Evolutionary conservation across 768 basidiomycete species (phyloP), one percentile per base, ranked within the genome.

Genomic region (Suillus bovinus): DNA sequence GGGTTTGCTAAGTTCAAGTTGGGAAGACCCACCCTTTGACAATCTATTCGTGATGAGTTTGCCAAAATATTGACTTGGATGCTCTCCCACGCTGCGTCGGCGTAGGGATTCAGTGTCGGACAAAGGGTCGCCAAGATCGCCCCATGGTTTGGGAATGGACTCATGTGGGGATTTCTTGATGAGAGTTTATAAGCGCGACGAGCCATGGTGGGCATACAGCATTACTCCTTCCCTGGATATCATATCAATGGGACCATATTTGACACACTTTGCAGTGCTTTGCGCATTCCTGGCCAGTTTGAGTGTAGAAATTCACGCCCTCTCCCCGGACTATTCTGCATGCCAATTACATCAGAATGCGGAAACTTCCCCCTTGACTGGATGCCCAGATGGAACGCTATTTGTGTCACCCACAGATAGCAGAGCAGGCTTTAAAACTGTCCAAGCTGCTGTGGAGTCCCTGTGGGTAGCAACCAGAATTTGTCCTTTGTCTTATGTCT

Each of bases 261-360:
- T 38, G 24, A 17, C 10, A 27, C 24, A 17, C 36, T 22, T 55
- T 17, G 9, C 36, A 17, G 22, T 55, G 36, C 36, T 55, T 4
- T 38, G 24, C 31, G 6, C 56, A 13, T 60, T 61, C 13, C 41
- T 61, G 22, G 36, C 39, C 39, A 14, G 34, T 13, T 34, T 56
- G 14, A 7, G 36, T 22, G 31, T 55, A 13, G 53, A 61, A 16
- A 24, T 41, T 24, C 31, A 44, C 44, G 77, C 78, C 2, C 72
- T 84, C 34, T 86, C 85, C 2, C 80, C 81, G 1, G 49, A 66
- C 16, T 82, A 80, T 63, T 64, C 81, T 24, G 60, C 74, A 11
- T 86, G 85, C 65, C 85, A 86, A 65, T 62, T 80, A 6, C 76
- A 82, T 66, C 84, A 85, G 59, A 73, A 81, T 1, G 46, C 55